A percentile compares a stretch with the other conserved stretches of the same genome.
Conservation (phyloP, 495 filamentous ascomycete species). For the Penicillium crystallinum region DNA sequence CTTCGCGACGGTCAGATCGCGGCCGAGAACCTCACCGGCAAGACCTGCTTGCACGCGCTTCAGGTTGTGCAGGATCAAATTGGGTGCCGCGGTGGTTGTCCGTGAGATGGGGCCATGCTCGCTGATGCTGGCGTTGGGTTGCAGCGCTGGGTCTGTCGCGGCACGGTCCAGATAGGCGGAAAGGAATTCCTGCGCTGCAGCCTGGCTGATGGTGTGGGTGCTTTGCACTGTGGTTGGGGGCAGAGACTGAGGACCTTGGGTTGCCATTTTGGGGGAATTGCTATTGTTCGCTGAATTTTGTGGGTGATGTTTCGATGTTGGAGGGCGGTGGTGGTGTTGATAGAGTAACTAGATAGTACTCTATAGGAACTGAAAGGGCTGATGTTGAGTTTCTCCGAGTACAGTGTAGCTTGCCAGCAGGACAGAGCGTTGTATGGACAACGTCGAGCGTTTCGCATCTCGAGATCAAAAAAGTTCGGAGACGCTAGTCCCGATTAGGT, state of each 20-base stretch:
- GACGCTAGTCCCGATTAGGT: conserved; percentile 26
- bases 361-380: background rate
- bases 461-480: conserved; percentile 24
- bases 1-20: conserved; percentile 42
- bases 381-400: background rate
- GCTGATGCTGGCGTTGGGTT: conserved; percentile 60
- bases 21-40: conserved; percentile 51
- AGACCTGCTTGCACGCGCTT: conserved; percentile 62
- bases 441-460: conserved; percentile 10
- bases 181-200: conserved; percentile 52
- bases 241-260: conserved; percentile 40
- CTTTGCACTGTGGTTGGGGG: conserved; percentile 42
- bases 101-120: conserved; percentile 53
- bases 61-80: conserved; percentile 59
- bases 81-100: conserved; percentile 48
- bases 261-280: conserved; percentile 30
- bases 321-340: background rate
- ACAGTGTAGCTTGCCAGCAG: conserved; percentile 4
- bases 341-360: background rate
- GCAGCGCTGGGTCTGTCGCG: conserved; percentile 53
- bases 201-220: conserved; percentile 43
- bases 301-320: background rate
- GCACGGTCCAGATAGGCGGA: conserved; percentile 53
- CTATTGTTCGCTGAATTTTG: background rate
- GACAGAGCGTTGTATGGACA: conserved; percentile 5